Evolutionary conservation across 2,329 filamentous ascomycete species (phyloP), one percentile per base, ranked within the genome.

Genomic region (Exophiala sp.): DNA sequence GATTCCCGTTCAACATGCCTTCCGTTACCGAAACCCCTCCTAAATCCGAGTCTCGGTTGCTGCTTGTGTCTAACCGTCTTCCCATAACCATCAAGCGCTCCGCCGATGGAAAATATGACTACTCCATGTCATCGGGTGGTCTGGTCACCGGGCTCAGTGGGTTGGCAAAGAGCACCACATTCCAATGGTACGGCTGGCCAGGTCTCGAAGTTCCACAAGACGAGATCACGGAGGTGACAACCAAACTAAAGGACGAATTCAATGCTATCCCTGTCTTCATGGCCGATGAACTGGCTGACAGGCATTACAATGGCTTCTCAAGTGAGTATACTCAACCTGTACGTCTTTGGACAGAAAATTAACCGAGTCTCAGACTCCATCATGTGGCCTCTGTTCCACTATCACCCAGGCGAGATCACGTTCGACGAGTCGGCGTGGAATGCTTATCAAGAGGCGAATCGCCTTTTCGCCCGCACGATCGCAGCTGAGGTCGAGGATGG

Each of bases 171-270:
- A 95, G 88, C 21, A 96, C 89, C 19, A 91, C 84, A 60, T 97
- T 97, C 70, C 87, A 93, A 69, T 98, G 93, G 93, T 97, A 97
- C 70, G 93, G 93, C 60, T 97, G 93, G 91, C 90, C 93, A 1
- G 93, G 93, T 30, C 73, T 95, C 42, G 88, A 97, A 68, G 82
- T 97, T 3, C 91, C 91, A 32, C 87, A 94, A 57, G 79, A 82
- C 48, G 91, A 97, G 68, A 79, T 87, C 37, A 75, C 78, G 1
- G 76, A 78, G 48, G 82, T 98, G 68, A 85, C 81, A 64, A 77
- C 85, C 64, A 82, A 85, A 57, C 74, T 97, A 64, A 86, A 88
- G 71, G 82, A 93, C 18, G 86, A 96, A 63, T 90, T 95, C 69
- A 83, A 85, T 60, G 90, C 91, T 6, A 81, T 95, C 34, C 91